A percentile compares a stretch with the other conserved stretches of the same genome.
Conservation (phyloP, 2,329 filamentous ascomycete genomes). For the Sclerotinia borealis region DNA sequence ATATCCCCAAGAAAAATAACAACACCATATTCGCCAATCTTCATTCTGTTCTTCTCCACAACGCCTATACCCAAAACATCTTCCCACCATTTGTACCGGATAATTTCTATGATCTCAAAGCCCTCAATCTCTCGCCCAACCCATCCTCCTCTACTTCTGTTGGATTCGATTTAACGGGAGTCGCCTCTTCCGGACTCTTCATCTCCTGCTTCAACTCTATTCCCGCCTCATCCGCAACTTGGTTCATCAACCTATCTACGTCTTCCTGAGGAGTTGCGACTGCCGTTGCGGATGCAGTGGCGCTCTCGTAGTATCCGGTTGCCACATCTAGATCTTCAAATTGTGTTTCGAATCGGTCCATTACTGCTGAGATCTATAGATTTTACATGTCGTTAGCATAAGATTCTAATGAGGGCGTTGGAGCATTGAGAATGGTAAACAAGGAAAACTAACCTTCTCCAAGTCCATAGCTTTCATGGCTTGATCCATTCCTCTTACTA, state of each 20-base stretch:
- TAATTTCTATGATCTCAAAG: conserved; percentile 36
- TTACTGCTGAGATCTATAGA: conserved; percentile 54
- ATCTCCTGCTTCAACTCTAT: conserved; percentile 76
- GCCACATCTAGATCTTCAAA: conserved; percentile 46
- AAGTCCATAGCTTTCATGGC: conserved; percentile 60
- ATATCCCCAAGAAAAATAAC: not conserved
- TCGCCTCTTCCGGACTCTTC: conserved; percentile 50
- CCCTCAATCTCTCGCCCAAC: conserved; percentile 52
- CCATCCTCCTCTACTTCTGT: conserved; percentile 76
- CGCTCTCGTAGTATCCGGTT: conserved; percentile 64
- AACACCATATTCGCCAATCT: not conserved
- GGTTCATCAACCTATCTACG: conserved; percentile 76
- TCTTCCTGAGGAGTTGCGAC: conserved; percentile 74
- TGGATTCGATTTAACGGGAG: conserved; percentile 55
- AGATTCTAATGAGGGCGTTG: not conserved
- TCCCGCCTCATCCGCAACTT: conserved; percentile 83
- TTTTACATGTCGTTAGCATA: not conserved
- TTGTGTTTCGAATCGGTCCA: conserved; percentile 58
- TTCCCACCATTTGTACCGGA: not conserved
- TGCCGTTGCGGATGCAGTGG: conserved; percentile 71
- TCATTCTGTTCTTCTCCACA: not conserved
- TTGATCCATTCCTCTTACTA: conserved; percentile 54
- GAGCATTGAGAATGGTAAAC: not conserved
- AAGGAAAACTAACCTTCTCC: conserved; percentile 44
- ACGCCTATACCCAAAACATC: conserved; percentile 7